These are phyloP conservation scores for Talaromyces verruculosus DNA, from an alignment of 2,329 filamentous ascomycete genomes.

Conservation along the genomic window DNA sequence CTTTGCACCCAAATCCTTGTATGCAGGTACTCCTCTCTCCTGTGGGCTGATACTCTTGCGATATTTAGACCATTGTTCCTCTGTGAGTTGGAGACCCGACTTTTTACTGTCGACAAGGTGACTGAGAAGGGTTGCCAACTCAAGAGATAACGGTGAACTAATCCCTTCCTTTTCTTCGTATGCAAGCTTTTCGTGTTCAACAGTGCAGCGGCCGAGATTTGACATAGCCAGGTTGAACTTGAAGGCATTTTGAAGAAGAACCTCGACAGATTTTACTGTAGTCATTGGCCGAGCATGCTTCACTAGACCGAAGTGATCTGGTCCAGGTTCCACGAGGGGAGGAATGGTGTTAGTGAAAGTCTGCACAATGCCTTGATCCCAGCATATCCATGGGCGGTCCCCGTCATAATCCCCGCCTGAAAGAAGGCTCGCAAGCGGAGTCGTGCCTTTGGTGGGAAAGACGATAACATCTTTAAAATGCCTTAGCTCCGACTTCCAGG, in stretches of 20 bases:
- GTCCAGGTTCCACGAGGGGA: constrained; percentile 36
- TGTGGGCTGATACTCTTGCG: constrained; percentile 35
- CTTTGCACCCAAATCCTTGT: constrained; percentile 31
- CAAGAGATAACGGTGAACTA: constrained; percentile 34
- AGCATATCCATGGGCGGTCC: constrained; percentile 61
- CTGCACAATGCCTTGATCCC: constrained; percentile 54
- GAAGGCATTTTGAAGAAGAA: constrained; percentile 48
- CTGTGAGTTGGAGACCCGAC: constrained; percentile 43
- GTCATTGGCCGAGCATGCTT: constrained; percentile 45
- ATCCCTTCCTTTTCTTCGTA: constrained; percentile 56
- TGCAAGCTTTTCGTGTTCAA: constrained; percentile 50
- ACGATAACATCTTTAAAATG: constrained; percentile 60
- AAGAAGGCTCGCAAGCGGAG: constrained; percentile 58
- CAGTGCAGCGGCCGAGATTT: constrained; percentile 55
- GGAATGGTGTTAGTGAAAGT: constrained; percentile 56
- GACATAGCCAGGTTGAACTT: constrained; percentile 49
- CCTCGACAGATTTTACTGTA: constrained; percentile 39
- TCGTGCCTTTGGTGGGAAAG: constrained; percentile 54
- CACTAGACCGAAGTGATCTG: constrained; percentile 50
- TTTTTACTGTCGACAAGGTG: constrained; percentile 50
- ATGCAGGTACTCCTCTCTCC: constrained; percentile 37
- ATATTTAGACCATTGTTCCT: constrained; percentile 41
- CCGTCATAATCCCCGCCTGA: constrained; percentile 68
- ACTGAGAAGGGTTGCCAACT: constrained; percentile 44
- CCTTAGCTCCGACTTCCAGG: constrained; percentile 52